These are phyloP conservation scores for Saccharomycopsis fodiens DNA, from an alignment of 805 yeast genomes.

Conservation along the genomic window DNA sequence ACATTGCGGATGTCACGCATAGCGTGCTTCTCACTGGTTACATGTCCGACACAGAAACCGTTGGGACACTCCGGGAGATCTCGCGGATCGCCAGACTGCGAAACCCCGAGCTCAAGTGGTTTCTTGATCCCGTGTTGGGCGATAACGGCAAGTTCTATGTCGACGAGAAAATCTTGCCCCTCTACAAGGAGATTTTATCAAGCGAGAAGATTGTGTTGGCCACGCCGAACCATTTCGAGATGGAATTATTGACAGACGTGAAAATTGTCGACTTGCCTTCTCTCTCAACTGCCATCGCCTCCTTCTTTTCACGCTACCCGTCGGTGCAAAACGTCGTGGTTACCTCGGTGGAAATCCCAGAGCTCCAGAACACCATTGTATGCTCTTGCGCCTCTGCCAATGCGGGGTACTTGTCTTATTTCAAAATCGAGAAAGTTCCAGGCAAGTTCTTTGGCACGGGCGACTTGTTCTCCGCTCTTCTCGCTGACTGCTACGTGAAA, in stretches of 20 bases:
- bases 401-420: constrained; percentile 25
- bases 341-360: constrained; percentile 41
- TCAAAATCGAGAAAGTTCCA: constrained; percentile 40
- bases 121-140: constrained; percentile 88
- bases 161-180: constrained; percentile 42
- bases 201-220: constrained; percentile 35
- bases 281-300: constrained; percentile 32
- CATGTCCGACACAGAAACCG: constrained; percentile 52
- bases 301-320: constrained; percentile 38
- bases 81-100: not conserved
- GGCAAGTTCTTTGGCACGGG: constrained; percentile 72
- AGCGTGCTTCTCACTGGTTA: constrained; percentile 76
- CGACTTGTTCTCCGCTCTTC: constrained; percentile 58
- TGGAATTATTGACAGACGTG: constrained; percentile 49
- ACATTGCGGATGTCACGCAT: constrained; percentile 41
- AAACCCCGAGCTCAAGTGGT: constrained; percentile 36
- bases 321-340: constrained; percentile 46
- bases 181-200: constrained; percentile 40
- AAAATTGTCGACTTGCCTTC: constrained; percentile 33
- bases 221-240: constrained; percentile 72
- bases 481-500: constrained; percentile 42
- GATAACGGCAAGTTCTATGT: constrained; percentile 85
- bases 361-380: constrained; percentile 28
- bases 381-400: constrained; percentile 30
- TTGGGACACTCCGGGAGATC: constrained; percentile 41